phyloP scores from a whole-genome alignment of 176 grass and related monocot genomes.

The Hyparrhenia diplandra region DNA sequence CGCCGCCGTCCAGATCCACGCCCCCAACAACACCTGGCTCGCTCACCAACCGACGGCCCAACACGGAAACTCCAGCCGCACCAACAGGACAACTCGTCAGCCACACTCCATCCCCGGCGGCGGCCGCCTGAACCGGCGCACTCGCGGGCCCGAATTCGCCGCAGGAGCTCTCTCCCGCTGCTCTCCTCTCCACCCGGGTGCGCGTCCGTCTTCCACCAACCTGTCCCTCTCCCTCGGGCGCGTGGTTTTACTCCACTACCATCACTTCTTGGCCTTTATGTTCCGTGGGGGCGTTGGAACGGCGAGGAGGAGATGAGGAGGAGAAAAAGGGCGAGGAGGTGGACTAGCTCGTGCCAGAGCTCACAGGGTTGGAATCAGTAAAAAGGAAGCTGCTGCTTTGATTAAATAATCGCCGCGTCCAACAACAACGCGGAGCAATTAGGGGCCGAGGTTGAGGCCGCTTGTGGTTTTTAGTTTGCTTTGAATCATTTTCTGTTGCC shows the following conservation, averaged over 20 bases:
- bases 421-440: not conserved
- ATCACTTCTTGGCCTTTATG: not conserved
- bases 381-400: slow-evolving; percentile 46
- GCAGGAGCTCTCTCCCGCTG: slow-evolving; percentile 26
- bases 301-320: not conserved
- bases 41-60: slow-evolving; percentile 10
- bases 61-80: not conserved
- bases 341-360: slow-evolving; percentile 67
- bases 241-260: slow-evolving; percentile 25
- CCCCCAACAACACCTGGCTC: slow-evolving; percentile 6
- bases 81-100: not conserved
- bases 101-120: not conserved
- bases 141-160: slow-evolving; percentile 22
- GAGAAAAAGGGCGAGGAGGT: not conserved
- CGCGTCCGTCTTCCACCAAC: slow-evolving; percentile 21
- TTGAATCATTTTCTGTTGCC: not conserved
- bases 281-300: slow-evolving; percentile 20
- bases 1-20: slow-evolving; percentile 35
- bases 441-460: not conserved
- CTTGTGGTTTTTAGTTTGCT: not conserved
- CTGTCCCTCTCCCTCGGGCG: not conserved
- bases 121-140: not conserved
- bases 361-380: slow-evolving; percentile 28
- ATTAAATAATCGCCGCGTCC: slow-evolving; percentile 27
- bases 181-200: slow-evolving; percentile 10